phyloP scores from a whole-genome alignment of 2,329 filamentous ascomycete species.

The Didymella glomerata region DNA sequence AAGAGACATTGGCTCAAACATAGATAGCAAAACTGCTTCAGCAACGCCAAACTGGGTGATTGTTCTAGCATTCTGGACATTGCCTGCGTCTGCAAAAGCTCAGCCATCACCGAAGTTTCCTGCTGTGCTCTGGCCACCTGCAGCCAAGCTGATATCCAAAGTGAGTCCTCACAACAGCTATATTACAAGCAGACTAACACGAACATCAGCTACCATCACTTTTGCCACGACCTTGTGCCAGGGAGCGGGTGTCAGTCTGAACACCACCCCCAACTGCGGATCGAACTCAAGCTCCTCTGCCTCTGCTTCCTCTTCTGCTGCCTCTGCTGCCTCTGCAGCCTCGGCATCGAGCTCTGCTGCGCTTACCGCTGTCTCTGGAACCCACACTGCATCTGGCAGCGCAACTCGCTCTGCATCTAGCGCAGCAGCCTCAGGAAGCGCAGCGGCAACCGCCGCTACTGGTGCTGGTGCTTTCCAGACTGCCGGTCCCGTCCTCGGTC shows the following conservation, averaged over 20 bases:
- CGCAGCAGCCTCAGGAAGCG: slow-evolving; percentile 18
- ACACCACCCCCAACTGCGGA: slow-evolving; percentile 50
- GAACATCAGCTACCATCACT: slow-evolving; percentile 49
- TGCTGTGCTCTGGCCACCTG: slow-evolving; percentile 55
- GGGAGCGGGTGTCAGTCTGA: slow-evolving; percentile 50
- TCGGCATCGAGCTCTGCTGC: slow-evolving; percentile 14
- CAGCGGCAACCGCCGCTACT: slow-evolving; percentile 20
- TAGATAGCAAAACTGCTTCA: slow-evolving; percentile 48
- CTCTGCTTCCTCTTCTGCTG: slow-evolving; percentile 17
- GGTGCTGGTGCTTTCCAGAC: slow-evolving; percentile 36
- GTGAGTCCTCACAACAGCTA: slow-evolving; percentile 22
- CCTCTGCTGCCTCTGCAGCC: slow-evolving; percentile 6
- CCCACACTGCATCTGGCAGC: slow-evolving; percentile 20
- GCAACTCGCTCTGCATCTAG: slow-evolving; percentile 12
- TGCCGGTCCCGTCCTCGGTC: slow-evolving; percentile 34
- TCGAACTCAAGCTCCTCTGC: slow-evolving; percentile 23
- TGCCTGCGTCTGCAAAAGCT: slow-evolving; percentile 55
- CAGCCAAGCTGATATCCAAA: slow-evolving; percentile 43
- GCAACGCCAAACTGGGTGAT: slow-evolving; percentile 45
- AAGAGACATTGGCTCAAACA: slow-evolving; percentile 4
- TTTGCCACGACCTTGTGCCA: slow-evolving; percentile 55
- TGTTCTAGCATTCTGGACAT: slow-evolving; percentile 51
- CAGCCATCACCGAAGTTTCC: slow-evolving; percentile 49
- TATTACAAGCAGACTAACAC: slow-evolving; percentile 9
- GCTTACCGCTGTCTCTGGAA: slow-evolving; percentile 10